Evolutionary conservation across 2,329 filamentous ascomycete species (phyloP), one percentile per base, ranked within the genome.

Genomic region (Xylaria sp.): DNA sequence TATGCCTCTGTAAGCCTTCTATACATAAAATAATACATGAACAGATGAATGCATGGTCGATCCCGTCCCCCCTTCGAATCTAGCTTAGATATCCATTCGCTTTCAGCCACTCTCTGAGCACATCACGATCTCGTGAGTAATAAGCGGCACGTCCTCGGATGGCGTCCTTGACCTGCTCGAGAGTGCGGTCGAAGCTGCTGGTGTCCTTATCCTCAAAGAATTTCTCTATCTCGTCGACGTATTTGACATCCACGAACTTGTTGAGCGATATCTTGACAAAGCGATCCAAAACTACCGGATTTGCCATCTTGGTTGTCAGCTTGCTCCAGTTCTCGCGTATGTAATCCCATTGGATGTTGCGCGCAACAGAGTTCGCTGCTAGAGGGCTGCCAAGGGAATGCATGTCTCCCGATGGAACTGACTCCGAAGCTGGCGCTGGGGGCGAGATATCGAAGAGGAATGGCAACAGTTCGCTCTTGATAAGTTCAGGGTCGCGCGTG

Each of bases 121-220:
- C 83, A 61, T 84, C 85, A 65, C 89, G 85, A 79, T 98, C 96
- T 65, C 96, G 87, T 80, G 89, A 84, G 78, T 90, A 90, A 84
- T 97, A 99, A 48, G 89, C 89, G 4, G 93, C 93, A 75, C 94
- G 91, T 11, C 92, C 93, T 49, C 90, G 88, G 72, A 98, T 93
- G 71, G 91, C 94, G 79, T 98, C 96, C 79, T 90, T 90, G 71
- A 95, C 91, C 72, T 97, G 93, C 72, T 91, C 90, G 60, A 99
- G 82, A 4, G 93, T 94, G 64, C 96, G 90, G 79, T 97, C 92
- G 80, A 94, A 98, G 58, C 90, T 92, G 75, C 89, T 89, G 20
- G 92, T 95, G 77, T 98, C 93, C 84, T 95, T 97, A 75, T 88
- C 87, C 74, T 88, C 86, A 84, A 98, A 99, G 85, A 99, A 99